Evolutionary conservation across 805 yeast genomes (phyloP).

Genomic region (Lipomyces chichibuensis): DNA sequence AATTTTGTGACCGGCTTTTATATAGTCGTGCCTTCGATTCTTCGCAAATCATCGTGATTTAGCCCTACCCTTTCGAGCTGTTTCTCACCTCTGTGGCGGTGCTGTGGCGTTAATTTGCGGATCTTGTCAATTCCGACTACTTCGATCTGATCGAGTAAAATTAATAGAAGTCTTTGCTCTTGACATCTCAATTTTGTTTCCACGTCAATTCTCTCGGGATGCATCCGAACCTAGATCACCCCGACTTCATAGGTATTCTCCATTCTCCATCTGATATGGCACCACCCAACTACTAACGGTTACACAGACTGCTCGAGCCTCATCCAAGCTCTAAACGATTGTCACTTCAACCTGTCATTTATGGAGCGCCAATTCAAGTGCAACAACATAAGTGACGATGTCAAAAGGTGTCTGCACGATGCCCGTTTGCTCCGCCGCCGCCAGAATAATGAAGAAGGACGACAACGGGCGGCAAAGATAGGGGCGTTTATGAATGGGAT

Average conservation of each 20-base stretch:
- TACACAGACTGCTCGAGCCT: slow-evolving; percentile 69
- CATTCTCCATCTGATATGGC: neutral
- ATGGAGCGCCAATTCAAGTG: slow-evolving; percentile 80
- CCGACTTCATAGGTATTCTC: slow-evolving; percentile 32
- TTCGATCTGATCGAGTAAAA: too few relatives aligned
- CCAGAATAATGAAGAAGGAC: slow-evolving; percentile 61
- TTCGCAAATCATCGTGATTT: too few relatives aligned
- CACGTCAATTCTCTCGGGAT: slow-evolving; percentile 7
- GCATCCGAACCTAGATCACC: slow-evolving; percentile 38
- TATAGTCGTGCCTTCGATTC: neutral
- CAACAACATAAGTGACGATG: slow-evolving; percentile 78
- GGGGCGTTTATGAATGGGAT: slow-evolving; percentile 57
- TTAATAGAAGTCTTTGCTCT: neutral
- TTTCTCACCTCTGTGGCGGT: neutral
- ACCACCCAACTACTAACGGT: neutral
- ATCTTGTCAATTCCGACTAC: too few relatives aligned
- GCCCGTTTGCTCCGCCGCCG: slow-evolving; percentile 68
- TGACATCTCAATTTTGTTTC: neutral
- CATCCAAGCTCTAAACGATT: slow-evolving; percentile 85
- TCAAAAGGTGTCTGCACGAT: slow-evolving; percentile 76
- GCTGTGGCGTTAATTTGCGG: neutral
- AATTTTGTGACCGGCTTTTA: neutral
- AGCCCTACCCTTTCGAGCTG: neutral
- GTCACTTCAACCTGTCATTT: slow-evolving; percentile 72
- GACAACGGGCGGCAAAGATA: neutral